Evolutionary conservation across 352 stramenopile genomes (phyloP).

Genomic region (Phytophthora rubi): DNA sequence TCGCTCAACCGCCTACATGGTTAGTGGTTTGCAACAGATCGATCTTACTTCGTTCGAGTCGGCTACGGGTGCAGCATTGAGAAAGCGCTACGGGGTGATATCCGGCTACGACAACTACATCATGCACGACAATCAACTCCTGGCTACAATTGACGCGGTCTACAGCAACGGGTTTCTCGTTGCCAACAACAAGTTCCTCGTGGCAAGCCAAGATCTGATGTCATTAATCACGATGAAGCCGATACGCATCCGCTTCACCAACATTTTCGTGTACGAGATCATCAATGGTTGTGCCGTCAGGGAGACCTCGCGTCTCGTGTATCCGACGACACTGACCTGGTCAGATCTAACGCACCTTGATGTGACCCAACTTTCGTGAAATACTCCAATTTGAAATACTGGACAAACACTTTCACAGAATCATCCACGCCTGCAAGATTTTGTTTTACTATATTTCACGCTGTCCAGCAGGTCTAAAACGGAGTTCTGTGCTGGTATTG

Average conservation of each 20-base stretch:
- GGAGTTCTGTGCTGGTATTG: too few relatives aligned
- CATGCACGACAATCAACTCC: slow-evolving; percentile 34
- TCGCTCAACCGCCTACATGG: slow-evolving; percentile 19
- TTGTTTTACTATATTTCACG: too few relatives aligned
- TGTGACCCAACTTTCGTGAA: slow-evolving; percentile 30
- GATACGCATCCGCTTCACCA: slow-evolving; percentile 40
- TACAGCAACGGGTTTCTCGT: slow-evolving; percentile 54
- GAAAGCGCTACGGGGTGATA: slow-evolving; percentile 32
- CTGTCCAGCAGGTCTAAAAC: too few relatives aligned
- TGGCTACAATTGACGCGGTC: slow-evolving; percentile 46
- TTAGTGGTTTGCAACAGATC: slow-evolving; percentile 10
- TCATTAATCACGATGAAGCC: slow-evolving; percentile 52
- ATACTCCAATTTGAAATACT: not conserved
- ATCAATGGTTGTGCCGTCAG: slow-evolving; percentile 35
- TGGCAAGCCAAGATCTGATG: slow-evolving; percentile 44
- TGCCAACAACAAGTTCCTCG: slow-evolving; percentile 44
- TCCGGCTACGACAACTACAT: slow-evolving; percentile 41
- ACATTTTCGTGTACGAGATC: slow-evolving; percentile 50
- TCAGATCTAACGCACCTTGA: slow-evolving; percentile 33
- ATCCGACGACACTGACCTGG: slow-evolving; percentile 40
- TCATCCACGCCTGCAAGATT: not conserved
- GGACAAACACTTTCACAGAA: not conserved
- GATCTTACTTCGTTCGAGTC: slow-evolving; percentile 38
- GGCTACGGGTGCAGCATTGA: slow-evolving; percentile 34
- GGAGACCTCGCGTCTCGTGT: slow-evolving; percentile 39